Percentiles rank a stretch among this genome's conserved stretches.
Conservation (phyloP, 2,329 filamentous ascomycete species). For the Lizonia empirigonia region DNA sequence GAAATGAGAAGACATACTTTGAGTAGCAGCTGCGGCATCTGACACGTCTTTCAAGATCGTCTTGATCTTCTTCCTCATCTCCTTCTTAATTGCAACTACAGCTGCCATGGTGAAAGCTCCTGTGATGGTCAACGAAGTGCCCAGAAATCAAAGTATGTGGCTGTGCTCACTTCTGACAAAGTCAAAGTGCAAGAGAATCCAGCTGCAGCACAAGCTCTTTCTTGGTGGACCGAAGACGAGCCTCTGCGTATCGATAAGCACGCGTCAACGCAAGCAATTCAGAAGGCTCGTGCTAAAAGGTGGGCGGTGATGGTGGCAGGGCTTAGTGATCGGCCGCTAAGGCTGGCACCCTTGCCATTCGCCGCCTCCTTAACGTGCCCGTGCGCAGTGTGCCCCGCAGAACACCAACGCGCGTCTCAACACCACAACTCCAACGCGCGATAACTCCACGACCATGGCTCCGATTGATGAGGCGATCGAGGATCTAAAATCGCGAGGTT, state of each 20-base stretch:
- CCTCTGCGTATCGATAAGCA: constrained; percentile 16
- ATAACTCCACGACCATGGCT: too few relatives aligned
- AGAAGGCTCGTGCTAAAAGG: constrained; percentile 16
- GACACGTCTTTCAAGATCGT: constrained; percentile 65
- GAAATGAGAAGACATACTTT: constrained; percentile 64
- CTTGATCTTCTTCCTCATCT: constrained; percentile 74
- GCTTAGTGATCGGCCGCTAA: constrained; percentile 40
- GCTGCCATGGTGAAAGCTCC: constrained; percentile 49
- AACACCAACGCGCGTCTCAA: too few relatives aligned
- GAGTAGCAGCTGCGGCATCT: constrained; percentile 65
- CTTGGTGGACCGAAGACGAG: not conserved
- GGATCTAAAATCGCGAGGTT: too few relatives aligned
- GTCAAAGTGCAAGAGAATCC: not conserved
- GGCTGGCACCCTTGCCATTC: constrained; percentile 25
- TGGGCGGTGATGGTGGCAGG: constrained; percentile 23
- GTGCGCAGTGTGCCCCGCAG: too few relatives aligned
- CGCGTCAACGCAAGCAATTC: not conserved
- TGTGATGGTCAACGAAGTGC: constrained; percentile 13
- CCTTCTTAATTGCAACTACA: constrained; percentile 73
- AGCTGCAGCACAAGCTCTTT: too few relatives aligned
- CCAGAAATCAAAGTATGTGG: constrained; percentile 10
- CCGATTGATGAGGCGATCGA: too few relatives aligned
- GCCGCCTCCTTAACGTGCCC: too few relatives aligned
- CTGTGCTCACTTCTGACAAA: not conserved
- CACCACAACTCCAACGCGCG: too few relatives aligned